phyloP scores from a whole-genome alignment of 176 grass and related monocot genomes.

The Raddia guianensis region DNA sequence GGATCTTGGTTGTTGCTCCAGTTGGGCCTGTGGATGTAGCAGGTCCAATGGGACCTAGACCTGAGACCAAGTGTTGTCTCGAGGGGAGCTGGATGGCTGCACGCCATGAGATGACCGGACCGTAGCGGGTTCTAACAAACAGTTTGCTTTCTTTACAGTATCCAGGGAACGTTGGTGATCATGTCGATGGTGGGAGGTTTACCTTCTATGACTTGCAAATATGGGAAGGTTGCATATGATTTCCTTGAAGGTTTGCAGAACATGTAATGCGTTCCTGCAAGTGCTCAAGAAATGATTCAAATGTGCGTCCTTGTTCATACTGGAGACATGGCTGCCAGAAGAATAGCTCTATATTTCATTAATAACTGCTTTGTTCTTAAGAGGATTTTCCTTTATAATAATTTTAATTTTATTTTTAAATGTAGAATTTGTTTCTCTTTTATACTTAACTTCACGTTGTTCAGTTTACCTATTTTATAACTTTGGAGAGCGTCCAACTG shows the following conservation, averaged over 20 bases:
- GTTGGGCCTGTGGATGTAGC: no score
- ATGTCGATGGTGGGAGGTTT: constrained; percentile 95
- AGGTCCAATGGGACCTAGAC: no score
- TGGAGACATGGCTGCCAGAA: constrained; percentile 94
- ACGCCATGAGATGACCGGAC: no score
- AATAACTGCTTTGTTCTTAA: constrained; percentile 51
- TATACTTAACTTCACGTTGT: constrained; percentile 15
- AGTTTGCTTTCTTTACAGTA: constrained; percentile 58
- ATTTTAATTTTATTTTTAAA: not conserved
- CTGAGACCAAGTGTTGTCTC: no score
- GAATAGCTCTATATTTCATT: constrained; percentile 95
- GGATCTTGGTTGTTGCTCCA: no score
- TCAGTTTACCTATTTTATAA: constrained; percentile 51
- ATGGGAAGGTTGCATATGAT: constrained; percentile 83
- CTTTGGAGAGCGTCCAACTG: constrained; percentile 80
- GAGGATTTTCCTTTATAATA: constrained; percentile 7
- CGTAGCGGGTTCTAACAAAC: no score
- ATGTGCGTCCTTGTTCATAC: constrained; percentile 99
- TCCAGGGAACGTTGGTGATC: constrained; percentile 98
- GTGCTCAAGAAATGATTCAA: constrained; percentile 92
- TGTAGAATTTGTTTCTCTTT: constrained; percentile 14
- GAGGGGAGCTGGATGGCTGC: no score
- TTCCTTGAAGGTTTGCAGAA: constrained; percentile 20
- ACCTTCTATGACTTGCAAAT: constrained; percentile 99
- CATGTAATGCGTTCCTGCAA: constrained; percentile 44